Evolutionary conservation across 495 filamentous ascomycete species (phyloP), one percentile per base, ranked within the genome.

Genomic region (Hapsidospora chrysogenum): DNA sequence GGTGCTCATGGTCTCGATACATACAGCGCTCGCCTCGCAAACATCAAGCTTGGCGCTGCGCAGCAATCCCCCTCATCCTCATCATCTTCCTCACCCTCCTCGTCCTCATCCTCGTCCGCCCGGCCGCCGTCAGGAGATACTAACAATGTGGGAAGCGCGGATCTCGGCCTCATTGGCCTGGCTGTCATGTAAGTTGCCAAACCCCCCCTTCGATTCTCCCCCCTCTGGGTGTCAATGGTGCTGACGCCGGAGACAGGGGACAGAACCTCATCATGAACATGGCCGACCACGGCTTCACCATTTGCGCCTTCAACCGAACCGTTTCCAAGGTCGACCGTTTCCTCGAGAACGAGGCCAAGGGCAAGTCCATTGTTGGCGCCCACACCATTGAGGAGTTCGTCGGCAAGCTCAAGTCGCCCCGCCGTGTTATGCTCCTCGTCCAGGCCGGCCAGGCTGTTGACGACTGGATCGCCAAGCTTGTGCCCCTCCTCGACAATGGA

Each of bases 141-240:
- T 70, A 57, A 70, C 54, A 37, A 47, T 53, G 52, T 40, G 48
- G 40, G 44, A 63, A 72, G 68, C 54, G 72, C 68, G 68, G 79
- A 97, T 78, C 85, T 97, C 66, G 89, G 89, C 73, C 85, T 97
- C 56, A 96, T 97, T 63, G 89, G 89, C 78, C 73, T 97, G 70
- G 89, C 92, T 62, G 87, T 97, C 53, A 96, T 97, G 89, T 73
- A 64, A 54, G 66, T 60, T 48, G 17, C 20, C 16, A 17, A n/a
- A 29, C 35, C 20, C 37, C 33, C 14, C n/a, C 42, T n/a, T 34
- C 29, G 16, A 13, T 5, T 27, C 23, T 36, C 17, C 2, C 17
- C 25, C 17, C 9, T 13, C 23, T 29, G 9, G 41, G 29, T 27
- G 17, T 36, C 35, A 25, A 3, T 11, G 5, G 7, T 16, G 35